Conservation (phyloP, 768 basidiomycete species). For the Termitomyces sp. region DNA sequence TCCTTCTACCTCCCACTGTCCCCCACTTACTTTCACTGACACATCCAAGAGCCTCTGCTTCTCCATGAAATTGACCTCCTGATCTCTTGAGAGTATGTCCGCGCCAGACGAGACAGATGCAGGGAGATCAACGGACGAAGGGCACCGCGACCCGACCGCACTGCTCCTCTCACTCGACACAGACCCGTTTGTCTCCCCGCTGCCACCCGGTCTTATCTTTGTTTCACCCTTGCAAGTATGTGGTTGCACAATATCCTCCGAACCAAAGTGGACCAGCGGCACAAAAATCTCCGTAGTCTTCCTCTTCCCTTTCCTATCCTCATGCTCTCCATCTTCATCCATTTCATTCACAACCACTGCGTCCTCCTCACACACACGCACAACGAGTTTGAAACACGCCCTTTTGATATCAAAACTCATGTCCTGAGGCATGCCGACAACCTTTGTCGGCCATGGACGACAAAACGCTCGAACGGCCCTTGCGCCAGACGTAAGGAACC, state of each 20-base stretch:
- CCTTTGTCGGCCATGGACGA: slow-evolving; percentile 74
- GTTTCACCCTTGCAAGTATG: not conserved
- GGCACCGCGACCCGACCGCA: slow-evolving; percentile 11
- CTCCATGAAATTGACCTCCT: not conserved
- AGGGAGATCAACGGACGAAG: slow-evolving; percentile 11
- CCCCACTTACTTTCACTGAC: slow-evolving; percentile 37
- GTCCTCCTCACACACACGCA: slow-evolving; percentile 61
- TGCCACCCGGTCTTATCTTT: slow-evolving; percentile 2
- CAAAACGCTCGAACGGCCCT: slow-evolving; percentile 81
- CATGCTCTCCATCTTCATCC: slow-evolving; percentile 17
- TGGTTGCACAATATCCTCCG: slow-evolving; percentile 8
- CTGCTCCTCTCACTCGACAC: slow-evolving; percentile 10
- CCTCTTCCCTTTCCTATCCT: slow-evolving; percentile 18
- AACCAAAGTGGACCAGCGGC: slow-evolving; percentile 85
- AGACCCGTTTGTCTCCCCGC: slow-evolving; percentile 13
- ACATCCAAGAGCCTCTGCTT: slow-evolving; percentile 31
- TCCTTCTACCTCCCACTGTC: slow-evolving; percentile 38
- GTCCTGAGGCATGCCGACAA: slow-evolving; percentile 60
- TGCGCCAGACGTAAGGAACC: slow-evolving; percentile 80
- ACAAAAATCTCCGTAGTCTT: slow-evolving; percentile 87
- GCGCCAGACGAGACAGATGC: not conserved
- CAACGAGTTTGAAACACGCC: slow-evolving; percentile 62
- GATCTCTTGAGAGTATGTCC: not conserved
- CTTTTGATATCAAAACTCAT: slow-evolving; percentile 74
- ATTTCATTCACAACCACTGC: slow-evolving; percentile 21